These are phyloP conservation scores for Mycena vitilis DNA, from an alignment of 768 basidiomycete genomes.

Conservation along the genomic window DNA sequence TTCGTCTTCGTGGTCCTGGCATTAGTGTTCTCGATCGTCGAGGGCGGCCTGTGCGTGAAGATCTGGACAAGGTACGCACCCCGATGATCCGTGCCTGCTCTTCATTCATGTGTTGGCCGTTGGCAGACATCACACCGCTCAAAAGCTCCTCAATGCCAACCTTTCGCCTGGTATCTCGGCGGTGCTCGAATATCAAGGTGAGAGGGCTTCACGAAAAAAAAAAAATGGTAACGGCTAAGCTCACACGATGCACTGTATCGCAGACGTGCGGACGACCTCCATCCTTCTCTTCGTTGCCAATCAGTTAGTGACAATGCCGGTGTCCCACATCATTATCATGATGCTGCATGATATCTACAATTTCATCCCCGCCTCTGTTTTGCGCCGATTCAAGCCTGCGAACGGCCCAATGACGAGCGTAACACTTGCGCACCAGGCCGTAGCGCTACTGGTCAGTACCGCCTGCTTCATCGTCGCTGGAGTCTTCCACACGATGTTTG, in stretches of 20 bases:
- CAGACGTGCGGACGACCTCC: constrained; percentile 34
- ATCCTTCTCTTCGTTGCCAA: constrained; percentile 34
- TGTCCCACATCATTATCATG: constrained; percentile 20
- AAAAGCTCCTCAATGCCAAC: constrained; percentile 28
- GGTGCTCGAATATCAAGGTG: constrained; percentile 33
- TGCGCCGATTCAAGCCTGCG: constrained; percentile 23
- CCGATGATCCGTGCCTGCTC: not conserved
- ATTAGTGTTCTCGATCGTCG: constrained; percentile 30
- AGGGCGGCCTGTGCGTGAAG: constrained; percentile 34
- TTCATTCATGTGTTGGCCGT: not conserved
- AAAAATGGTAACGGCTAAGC: not conserved
- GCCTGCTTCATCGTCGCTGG: constrained; percentile 15
- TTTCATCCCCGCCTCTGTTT: constrained; percentile 32
- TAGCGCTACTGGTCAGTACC: constrained; percentile 18
- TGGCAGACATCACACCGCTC: constrained; percentile 28
- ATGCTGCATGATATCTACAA: constrained; percentile 36
- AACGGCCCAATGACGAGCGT: constrained; percentile 24
- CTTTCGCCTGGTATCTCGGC: constrained; percentile 32
- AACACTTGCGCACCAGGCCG: constrained; percentile 29
- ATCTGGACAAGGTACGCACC: constrained; percentile 35
- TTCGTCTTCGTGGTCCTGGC: constrained; percentile 21
- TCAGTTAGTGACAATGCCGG: constrained; percentile 26
- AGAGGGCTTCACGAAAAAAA: not conserved
- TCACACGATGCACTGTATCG: not conserved
- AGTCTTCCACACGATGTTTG: constrained; percentile 31